Evolutionary conservation across 331 rosid species (phyloP).

Genomic region (Rosa hybrid): DNA sequence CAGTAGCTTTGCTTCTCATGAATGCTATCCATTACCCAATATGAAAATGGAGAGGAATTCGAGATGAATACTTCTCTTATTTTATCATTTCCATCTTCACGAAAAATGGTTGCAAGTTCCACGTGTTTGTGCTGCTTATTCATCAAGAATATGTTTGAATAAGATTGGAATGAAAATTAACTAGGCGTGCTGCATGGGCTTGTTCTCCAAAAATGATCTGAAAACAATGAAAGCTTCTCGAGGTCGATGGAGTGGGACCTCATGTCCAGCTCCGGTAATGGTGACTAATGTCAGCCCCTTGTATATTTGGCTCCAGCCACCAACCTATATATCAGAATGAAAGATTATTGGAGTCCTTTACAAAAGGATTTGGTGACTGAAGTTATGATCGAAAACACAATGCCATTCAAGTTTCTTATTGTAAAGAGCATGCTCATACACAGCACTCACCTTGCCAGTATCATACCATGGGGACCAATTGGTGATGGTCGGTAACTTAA

Average conservation of each 20-base stretch:
- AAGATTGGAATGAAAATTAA: slow-evolving; percentile 26
- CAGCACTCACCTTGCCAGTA: slow-evolving; percentile 73
- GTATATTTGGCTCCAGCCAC: slow-evolving; percentile 92
- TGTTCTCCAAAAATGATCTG: slow-evolving; percentile 80
- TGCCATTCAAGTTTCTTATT: background rate
- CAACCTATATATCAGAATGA: slow-evolving; percentile 56
- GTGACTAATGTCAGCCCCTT: slow-evolving; percentile 86
- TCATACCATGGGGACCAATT: slow-evolving; percentile 91
- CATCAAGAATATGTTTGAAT: slow-evolving; percentile 31
- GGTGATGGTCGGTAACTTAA: slow-evolving; percentile 77
- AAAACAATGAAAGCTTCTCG: slow-evolving; percentile 83
- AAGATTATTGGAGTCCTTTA: background rate
- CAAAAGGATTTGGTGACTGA: background rate
- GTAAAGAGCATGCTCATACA: background rate
- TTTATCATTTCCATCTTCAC: slow-evolving; percentile 23
- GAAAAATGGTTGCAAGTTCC: slow-evolving; percentile 19
- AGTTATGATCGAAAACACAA: background rate
- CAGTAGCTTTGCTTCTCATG: background rate
- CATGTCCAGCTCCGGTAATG: slow-evolving; percentile 90
- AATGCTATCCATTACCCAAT: background rate
- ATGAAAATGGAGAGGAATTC: slow-evolving; percentile 44
- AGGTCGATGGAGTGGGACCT: slow-evolving; percentile 90
- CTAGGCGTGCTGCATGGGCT: slow-evolving; percentile 53
- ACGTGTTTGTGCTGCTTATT: slow-evolving; percentile 30
- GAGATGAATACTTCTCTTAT: slow-evolving; percentile 62